Base-by-base conservation (phyloP, 306 rosid species). In the Cucurbita pepo region DNA sequence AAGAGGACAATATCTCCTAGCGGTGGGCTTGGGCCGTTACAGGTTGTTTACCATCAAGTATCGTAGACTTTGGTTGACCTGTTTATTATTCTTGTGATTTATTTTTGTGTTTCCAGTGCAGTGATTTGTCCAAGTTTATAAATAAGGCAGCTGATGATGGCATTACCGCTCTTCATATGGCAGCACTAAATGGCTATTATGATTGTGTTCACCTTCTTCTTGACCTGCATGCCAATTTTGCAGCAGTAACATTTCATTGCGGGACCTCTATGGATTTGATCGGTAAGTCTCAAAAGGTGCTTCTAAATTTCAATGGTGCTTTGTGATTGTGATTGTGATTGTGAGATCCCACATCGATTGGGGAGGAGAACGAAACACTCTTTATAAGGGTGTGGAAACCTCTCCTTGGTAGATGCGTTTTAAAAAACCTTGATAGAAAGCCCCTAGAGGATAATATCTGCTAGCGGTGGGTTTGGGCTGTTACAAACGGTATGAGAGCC, bases 71-170 rank as follows among this genome's bases (percentile, higher is more conserved):
- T 53, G 5, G 36, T 19, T 54, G 51, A 38, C 52, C 60, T 71
- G 34, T 71, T 52, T 71, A 19, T 67, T 63, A 74, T 85, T 84
- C 84, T 69, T 82, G 88, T 77, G 85, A 88, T 82, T 91, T 83
- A 91, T 86, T 84, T 77, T 78, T 73, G 79, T 79, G 82, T 77
- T 79, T 86, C 90, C 84, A 81, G 86, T 88, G 97, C 99, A 95
- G 99, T 88, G 88, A 82, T 22, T 76, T 95, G 85, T 91, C 85
- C 72, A 95, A 89, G 89, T 88, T 88, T 82, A 89, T 91, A 53
- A 95, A 89, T 83, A 95, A 91, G 85, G 84, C 90, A 18, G 99
- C 97, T 18, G 99, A 95, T 86, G 91, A 92, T 71, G 97, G 99
- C 75, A 82, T 95, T 51, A 95, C 99, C 47, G 89, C 97, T 75